Percentiles rank a stretch among this genome's conserved stretches.
Evolutionary conservation across 768 basidiomycete genomes (phyloP).

Genomic region (Trametes coccinea): DNA sequence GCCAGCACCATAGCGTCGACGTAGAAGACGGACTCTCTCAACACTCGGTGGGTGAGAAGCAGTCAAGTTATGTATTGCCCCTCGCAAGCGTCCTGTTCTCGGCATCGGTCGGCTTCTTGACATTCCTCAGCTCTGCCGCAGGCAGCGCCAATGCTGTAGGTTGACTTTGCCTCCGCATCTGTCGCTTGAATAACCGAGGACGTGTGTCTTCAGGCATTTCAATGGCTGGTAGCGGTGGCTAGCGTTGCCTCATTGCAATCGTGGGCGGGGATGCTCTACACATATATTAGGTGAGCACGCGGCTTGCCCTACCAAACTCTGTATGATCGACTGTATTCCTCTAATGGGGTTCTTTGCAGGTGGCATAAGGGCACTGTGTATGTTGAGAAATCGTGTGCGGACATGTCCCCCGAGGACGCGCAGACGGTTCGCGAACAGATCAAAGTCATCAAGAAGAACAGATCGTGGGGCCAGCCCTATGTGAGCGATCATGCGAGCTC

Average conservation of each 20-base stretch:
- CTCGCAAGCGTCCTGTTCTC: conserved; percentile 22
- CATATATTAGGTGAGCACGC: conserved; percentile 26
- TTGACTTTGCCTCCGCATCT: not conserved
- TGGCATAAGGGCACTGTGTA: conserved; percentile 30
- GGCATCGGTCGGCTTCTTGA: conserved; percentile 22
- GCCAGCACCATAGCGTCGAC: not conserved
- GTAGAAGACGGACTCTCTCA: conserved; percentile 7
- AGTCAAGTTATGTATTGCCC: conserved; percentile 20
- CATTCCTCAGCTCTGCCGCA: conserved; percentile 15
- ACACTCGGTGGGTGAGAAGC: not conserved
- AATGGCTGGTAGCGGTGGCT: conserved; percentile 24
- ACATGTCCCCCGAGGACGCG: not conserved
- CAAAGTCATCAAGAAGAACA: conserved; percentile 24
- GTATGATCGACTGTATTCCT: no score
- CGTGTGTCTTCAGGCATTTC: conserved; percentile 19
- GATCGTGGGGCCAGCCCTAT: conserved; percentile 30
- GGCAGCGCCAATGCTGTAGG: conserved; percentile 15
- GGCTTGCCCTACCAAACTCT: no score
- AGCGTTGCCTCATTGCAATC: conserved; percentile 30
- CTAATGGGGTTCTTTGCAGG: not conserved
- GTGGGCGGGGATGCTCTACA: conserved; percentile 30
- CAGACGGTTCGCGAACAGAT: conserved; percentile 18
- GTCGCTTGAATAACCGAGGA: not conserved
- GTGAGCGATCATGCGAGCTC: conserved; percentile 11
- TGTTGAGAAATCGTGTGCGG: conserved; percentile 23